Conservation (phyloP, 2,329 filamentous ascomycete genomes). For the Xylariaceae sp. region DNA sequence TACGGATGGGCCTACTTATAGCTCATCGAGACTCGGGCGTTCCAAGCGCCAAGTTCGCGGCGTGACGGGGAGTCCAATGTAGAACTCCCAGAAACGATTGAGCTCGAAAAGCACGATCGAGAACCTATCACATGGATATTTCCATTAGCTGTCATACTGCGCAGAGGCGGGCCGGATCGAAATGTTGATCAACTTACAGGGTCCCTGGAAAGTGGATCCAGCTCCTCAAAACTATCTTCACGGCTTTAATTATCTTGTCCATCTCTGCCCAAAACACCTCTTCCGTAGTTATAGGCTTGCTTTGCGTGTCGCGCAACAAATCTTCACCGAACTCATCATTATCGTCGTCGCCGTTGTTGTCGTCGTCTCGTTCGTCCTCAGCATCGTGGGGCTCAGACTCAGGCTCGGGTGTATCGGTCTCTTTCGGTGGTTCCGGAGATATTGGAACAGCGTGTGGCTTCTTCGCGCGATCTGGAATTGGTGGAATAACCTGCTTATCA, state of each 20-base stretch:
- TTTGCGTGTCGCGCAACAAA: constrained; percentile 30
- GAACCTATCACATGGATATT: constrained; percentile 33
- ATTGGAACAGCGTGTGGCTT: constrained; percentile 43
- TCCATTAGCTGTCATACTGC: not conserved
- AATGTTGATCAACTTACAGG: constrained; percentile 55
- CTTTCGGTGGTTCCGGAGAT: constrained; percentile 15
- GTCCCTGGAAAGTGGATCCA: constrained; percentile 67
- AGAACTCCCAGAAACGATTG: constrained; percentile 46
- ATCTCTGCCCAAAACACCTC: constrained; percentile 64
- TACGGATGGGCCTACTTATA: constrained; percentile 35
- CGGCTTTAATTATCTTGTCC: constrained; percentile 56
- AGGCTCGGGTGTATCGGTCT: constrained; percentile 19
- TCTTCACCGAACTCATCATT: constrained; percentile 43
- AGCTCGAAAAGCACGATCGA: constrained; percentile 44
- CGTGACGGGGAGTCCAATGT: constrained; percentile 49
- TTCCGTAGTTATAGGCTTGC: constrained; percentile 38
- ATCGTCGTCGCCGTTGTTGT: constrained; percentile 38
- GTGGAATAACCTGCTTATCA: constrained; percentile 20
- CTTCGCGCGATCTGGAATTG: constrained; percentile 38
- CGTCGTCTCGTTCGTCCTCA: constrained; percentile 38
- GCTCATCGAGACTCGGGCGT: constrained; percentile 46
- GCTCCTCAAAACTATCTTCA: constrained; percentile 61
- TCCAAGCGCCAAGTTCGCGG: constrained; percentile 47
- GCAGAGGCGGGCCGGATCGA: not conserved
- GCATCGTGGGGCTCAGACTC: constrained; percentile 20